Evolutionary conservation across 768 basidiomycete species (phyloP).

Genomic region (Auriscalpium vulgare): DNA sequence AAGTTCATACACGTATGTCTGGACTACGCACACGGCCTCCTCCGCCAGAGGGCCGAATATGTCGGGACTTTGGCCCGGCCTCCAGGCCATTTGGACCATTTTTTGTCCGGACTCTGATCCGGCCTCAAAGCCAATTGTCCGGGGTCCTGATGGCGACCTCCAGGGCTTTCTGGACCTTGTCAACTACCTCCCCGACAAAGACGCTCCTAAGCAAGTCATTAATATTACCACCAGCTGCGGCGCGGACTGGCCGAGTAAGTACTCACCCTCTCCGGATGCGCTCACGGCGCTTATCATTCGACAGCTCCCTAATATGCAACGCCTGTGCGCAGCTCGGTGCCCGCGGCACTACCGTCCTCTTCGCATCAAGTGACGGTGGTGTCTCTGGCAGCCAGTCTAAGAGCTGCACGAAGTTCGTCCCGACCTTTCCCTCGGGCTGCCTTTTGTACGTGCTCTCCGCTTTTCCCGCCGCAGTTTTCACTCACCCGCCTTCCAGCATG

Average conservation of each 20-base stretch:
- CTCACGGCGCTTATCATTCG: background rate
- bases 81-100: no score
- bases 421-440: constrained; percentile 25
- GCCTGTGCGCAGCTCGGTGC: constrained; percentile 22
- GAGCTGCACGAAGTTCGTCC: constrained; percentile 20
- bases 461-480: background rate
- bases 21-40: no score
- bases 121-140: no score
- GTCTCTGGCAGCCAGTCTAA: constrained; percentile 19
- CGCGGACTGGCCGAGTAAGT: constrained; percentile 18
- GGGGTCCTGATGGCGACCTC: constrained; percentile 1
- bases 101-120: no score
- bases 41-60: no score
- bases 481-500: constrained; percentile 9
- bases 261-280: background rate
- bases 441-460: constrained; percentile 15
- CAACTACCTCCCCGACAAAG: constrained; percentile 18
- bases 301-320: constrained; percentile 20
- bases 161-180: constrained; percentile 19
- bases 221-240: constrained; percentile 24
- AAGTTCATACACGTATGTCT: no score
- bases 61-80: no score
- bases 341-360: constrained; percentile 24
- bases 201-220: constrained; percentile 13
- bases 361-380: constrained; percentile 26